Evolutionary conservation across 2,329 filamentous ascomycete species (phyloP).

Genomic region (Torrubiella hemipterigena): DNA sequence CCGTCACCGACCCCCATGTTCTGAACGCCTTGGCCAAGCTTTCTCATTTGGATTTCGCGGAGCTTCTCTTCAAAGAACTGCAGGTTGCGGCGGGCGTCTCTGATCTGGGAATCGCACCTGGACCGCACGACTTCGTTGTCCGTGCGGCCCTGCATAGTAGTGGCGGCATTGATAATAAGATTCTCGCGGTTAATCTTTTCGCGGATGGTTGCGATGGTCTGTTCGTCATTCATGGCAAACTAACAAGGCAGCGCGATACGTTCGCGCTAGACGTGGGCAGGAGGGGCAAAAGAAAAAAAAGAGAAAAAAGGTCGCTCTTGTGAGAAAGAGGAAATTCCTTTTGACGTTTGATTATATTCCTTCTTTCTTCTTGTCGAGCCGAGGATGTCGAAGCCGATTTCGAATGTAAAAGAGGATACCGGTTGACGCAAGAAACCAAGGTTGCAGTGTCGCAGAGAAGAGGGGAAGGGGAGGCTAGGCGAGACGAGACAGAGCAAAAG

Average conservation of each 20-base stretch:
- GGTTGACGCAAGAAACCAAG: slow-evolving; percentile 3
- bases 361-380: no score
- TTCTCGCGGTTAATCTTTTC: slow-evolving; percentile 98
- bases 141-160: slow-evolving; percentile 89
- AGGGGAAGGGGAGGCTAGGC: slow-evolving; percentile 5
- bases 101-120: slow-evolving; percentile 84
- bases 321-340: no score
- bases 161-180: slow-evolving; percentile 86
- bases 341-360: no score
- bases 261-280: slow-evolving; percentile 21
- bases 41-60: slow-evolving; percentile 74
- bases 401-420: no score
- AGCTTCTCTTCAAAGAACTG: slow-evolving; percentile 92
- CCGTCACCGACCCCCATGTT: slow-evolving; percentile 42
- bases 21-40: slow-evolving; percentile 55
- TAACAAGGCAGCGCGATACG: slow-evolving; percentile 23
- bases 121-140: slow-evolving; percentile 87
- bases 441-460: slow-evolving; percentile 3
- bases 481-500: slow-evolving; percentile 2
- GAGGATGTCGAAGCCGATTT: no score
- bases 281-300: neutral
- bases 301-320: no score
- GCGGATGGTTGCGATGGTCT: slow-evolving; percentile 66
- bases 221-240: slow-evolving; percentile 49
- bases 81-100: slow-evolving; percentile 85